These are phyloP conservation scores for Hanseniaspora mollemarum DNA, from an alignment of 805 yeast genomes.

Conservation along the genomic window DNA sequence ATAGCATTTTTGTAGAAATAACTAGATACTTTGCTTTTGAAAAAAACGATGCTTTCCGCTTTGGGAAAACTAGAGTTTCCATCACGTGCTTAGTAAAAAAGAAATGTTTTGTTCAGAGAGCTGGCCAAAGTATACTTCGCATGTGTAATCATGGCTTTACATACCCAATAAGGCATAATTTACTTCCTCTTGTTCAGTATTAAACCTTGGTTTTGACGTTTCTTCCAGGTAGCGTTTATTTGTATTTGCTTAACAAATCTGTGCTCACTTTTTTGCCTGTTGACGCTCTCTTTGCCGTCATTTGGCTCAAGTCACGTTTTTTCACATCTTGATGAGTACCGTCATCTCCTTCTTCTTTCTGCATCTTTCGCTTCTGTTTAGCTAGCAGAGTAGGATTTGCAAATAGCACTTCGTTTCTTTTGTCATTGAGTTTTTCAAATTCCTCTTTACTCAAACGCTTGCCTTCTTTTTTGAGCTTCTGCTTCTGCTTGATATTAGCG, in stretches of 20 bases:
- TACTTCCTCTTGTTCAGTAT: too few relatives aligned
- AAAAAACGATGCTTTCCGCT: background rate
- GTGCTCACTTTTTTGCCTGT: conserved; percentile 4
- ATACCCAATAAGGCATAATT: too few relatives aligned
- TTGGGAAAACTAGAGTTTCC: background rate
- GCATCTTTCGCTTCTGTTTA: conserved; percentile 17
- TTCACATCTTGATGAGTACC: background rate
- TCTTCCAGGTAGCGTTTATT: too few relatives aligned
- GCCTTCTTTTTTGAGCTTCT: conserved; percentile 30
- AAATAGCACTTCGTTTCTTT: conserved; percentile 26
- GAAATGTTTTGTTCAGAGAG: background rate
- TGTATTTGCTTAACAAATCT: conserved; percentile 8
- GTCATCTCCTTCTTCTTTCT: background rate
- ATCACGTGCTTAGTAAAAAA: background rate
- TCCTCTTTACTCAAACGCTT: conserved; percentile 20
- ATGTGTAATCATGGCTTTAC: too few relatives aligned
- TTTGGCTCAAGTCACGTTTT: conserved; percentile 3
- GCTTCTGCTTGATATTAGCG: conserved; percentile 20
- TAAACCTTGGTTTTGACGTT: too few relatives aligned
- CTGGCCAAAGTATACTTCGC: background rate
- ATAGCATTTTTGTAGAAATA: too few relatives aligned
- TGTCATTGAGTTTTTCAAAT: conserved; percentile 24
- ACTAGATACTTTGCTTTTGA: too few relatives aligned
- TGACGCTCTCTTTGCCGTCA: background rate
- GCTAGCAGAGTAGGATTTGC: conserved; percentile 30